These are phyloP conservation scores for Claviceps humidiphila DNA, from an alignment of 2,329 filamentous ascomycete species.

Conservation along the genomic window DNA sequence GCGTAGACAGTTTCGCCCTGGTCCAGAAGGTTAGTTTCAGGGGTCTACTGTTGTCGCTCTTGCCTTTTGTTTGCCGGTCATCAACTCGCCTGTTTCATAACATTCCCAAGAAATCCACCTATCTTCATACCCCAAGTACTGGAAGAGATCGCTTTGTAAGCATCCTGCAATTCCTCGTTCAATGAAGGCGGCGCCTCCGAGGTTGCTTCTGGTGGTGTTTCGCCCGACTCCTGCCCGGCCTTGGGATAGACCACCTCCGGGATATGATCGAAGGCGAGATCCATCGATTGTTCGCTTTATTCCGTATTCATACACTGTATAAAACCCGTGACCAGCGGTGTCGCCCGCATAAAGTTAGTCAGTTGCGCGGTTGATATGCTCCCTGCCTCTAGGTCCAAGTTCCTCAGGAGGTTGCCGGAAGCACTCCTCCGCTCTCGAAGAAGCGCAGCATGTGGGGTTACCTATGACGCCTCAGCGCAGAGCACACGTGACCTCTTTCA, in stretches of 20 bases:
- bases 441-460: neutral
- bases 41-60: neutral
- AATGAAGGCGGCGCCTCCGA: slow-evolving; percentile 44
- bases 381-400: neutral
- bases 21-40: slow-evolving; percentile 3
- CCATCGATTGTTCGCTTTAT: slow-evolving; percentile 45
- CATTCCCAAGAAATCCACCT: slow-evolving; percentile 77
- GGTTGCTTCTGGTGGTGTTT: slow-evolving; percentile 26
- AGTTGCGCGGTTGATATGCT: neutral
- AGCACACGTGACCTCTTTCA: too few relatives aligned
- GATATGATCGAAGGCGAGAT: slow-evolving; percentile 95
- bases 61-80: neutral
- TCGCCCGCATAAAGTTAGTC: neutral
- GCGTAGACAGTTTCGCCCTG: slow-evolving; percentile 73
- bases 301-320: neutral
- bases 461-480: neutral
- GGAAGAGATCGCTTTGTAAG: slow-evolving; percentile 82
- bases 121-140: slow-evolving; percentile 85
- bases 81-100: slow-evolving; percentile 69
- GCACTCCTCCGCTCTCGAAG: neutral
- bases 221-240: slow-evolving; percentile 35
- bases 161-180: slow-evolving; percentile 84
- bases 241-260: slow-evolving; percentile 64
- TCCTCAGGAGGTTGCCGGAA: neutral
- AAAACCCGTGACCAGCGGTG: neutral